phyloP scores from a whole-genome alignment of 805 yeast species.

The Ascoidea rubescens region DNA sequence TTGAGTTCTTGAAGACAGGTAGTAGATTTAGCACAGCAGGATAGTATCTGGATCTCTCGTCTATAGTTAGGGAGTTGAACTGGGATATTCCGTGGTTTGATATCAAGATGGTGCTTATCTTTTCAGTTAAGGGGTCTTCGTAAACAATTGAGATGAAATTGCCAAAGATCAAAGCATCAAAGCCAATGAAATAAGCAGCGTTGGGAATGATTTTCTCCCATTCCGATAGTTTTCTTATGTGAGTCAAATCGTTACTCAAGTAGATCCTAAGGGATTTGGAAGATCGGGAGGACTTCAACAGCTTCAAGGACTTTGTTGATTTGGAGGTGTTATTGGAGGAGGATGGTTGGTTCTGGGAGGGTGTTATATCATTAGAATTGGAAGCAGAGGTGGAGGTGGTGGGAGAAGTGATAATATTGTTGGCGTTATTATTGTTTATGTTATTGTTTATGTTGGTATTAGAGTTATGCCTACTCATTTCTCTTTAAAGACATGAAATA shows the following conservation, averaged over 20 bases:
- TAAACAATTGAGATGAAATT: slow-evolving; percentile 35
- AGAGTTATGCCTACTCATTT: too few relatives aligned
- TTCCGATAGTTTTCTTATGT: slow-evolving; percentile 13
- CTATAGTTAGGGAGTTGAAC: slow-evolving; percentile 43
- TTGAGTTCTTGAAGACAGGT: slow-evolving; percentile 32
- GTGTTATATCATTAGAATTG: too few relatives aligned
- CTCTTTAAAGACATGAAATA: too few relatives aligned
- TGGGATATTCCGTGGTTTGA: slow-evolving; percentile 56
- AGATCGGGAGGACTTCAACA: too few relatives aligned
- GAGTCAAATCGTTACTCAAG: slow-evolving; percentile 10
- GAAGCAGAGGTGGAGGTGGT: too few relatives aligned
- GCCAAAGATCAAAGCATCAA: slow-evolving; percentile 33
- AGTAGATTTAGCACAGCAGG: slow-evolving; percentile 66
- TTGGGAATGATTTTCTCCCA: slow-evolving; percentile 31
- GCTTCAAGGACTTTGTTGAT: too few relatives aligned
- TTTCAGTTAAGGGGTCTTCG: slow-evolving; percentile 28
- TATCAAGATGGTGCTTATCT: slow-evolving; percentile 39
- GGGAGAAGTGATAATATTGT: too few relatives aligned
- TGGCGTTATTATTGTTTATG: too few relatives aligned
- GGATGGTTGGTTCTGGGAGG: too few relatives aligned
- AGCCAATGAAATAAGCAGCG: slow-evolving; percentile 40
- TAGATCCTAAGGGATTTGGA: slow-evolving; percentile 2
- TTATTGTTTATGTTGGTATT: too few relatives aligned
- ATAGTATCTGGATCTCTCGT: slow-evolving; percentile 50
- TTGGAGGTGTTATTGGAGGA: too few relatives aligned